phyloP scores from a whole-genome alignment of 768 basidiomycete species.

The Mycena rebaudengoi region DNA sequence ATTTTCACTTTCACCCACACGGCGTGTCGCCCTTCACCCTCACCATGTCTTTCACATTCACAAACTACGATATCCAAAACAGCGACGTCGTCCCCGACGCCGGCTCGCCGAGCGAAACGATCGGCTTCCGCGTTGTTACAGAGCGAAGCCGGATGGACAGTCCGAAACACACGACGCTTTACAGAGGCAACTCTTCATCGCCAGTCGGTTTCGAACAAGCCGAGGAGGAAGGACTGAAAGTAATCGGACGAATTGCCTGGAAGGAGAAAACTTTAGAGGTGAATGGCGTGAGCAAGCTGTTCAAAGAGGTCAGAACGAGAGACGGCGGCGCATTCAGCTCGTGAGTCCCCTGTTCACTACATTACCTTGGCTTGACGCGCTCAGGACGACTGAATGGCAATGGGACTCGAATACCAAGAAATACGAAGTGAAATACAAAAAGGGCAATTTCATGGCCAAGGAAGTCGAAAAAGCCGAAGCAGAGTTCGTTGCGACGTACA shows the following conservation, averaged over 20 bases:
- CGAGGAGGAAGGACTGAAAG: too few species aligned
- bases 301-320: not conserved
- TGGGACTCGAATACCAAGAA: not conserved
- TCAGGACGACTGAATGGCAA: not conserved
- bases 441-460: not conserved
- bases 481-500: not conserved
- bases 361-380: not conserved
- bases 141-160: not conserved
- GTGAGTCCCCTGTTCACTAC: not conserved
- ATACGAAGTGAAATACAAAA: not conserved
- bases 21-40: not conserved
- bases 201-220: not conserved
- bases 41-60: not conserved
- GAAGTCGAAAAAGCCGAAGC: not conserved
- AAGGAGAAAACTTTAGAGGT: not conserved
- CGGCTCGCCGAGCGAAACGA: not conserved
- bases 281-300: not conserved
- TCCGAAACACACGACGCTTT: not conserved
- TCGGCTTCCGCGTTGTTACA: not conserved
- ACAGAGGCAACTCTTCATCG: not conserved
- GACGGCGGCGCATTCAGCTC: not conserved
- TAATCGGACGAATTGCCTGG: not conserved
- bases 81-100: not conserved
- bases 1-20: not conserved
- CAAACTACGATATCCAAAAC: not conserved